Evolutionary conservation across 148 eudicot genomes (phyloP).

Genomic region (Nyssa sinensis): DNA sequence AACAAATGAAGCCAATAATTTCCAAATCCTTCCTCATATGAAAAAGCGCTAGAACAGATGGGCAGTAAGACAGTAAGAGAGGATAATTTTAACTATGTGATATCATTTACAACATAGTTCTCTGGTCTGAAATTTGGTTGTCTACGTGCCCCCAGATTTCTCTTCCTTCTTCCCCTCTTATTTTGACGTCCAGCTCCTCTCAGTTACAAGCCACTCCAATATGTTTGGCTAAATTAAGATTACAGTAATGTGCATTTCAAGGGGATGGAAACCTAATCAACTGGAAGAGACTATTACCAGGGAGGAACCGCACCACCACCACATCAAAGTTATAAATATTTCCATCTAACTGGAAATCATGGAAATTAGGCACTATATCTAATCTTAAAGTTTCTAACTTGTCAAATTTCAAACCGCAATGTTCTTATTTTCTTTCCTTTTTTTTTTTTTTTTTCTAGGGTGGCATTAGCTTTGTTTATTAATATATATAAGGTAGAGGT

Average conservation of each 20-base stretch:
- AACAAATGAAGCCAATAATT: not conserved
- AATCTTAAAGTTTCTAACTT: not conserved
- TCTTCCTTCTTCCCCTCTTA: not conserved
- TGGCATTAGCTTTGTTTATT: too few relatives aligned
- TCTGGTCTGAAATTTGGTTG: not conserved
- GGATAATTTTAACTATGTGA: not conserved
- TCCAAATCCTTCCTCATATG: not conserved
- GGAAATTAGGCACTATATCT: not conserved
- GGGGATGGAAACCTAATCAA: not conserved
- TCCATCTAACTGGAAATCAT: not conserved
- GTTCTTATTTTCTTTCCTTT: not conserved
- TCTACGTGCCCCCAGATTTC: not conserved
- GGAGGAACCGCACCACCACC: not conserved
- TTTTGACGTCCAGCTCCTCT: not conserved
- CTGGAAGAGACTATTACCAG: not conserved
- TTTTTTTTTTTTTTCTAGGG: too few relatives aligned
- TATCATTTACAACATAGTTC: not conserved
- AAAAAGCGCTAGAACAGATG: not conserved
- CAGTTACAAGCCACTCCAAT: slow-evolving; percentile 5
- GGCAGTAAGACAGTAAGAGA: not conserved
- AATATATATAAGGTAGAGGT: not conserved
- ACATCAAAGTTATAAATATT: not conserved
- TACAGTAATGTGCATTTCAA: not conserved
- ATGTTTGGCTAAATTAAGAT: not conserved
- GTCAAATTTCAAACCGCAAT: not conserved